Conservation (phyloP, 805 yeast species). For the Candida coleopterorum region DNA sequence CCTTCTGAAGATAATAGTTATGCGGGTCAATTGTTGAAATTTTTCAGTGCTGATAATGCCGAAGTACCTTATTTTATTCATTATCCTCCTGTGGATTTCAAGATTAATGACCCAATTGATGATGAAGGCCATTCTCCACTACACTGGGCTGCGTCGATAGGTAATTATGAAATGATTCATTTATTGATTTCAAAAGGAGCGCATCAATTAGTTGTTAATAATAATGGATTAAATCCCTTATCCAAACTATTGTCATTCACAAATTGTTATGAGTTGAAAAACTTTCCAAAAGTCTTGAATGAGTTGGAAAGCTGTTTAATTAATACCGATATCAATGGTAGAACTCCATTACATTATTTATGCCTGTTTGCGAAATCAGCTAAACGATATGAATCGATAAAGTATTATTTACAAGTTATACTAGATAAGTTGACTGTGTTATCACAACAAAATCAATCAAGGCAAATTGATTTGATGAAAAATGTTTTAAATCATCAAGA, state of each 20-base stretch:
- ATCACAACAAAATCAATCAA: constrained; percentile 28
- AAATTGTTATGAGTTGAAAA: constrained; percentile 75
- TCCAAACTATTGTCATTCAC: constrained; percentile 83
- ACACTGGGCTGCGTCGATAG: constrained; percentile 98
- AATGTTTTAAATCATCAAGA: constrained; percentile 74
- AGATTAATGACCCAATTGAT: constrained; percentile 76
- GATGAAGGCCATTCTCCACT: constrained; percentile 92
- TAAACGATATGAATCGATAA: constrained; percentile 70
- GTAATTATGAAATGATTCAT: constrained; percentile 72
- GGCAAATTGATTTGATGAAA: constrained; percentile 56
- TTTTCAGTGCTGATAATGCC: constrained; percentile 40
- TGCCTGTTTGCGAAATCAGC: constrained; percentile 64
- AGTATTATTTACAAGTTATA: constrained; percentile 75
- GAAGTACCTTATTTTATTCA: constrained; percentile 60
- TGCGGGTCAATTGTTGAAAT: constrained; percentile 35
- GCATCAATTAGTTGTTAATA: constrained; percentile 47
- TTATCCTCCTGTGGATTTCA: constrained; percentile 60
- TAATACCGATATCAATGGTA: constrained; percentile 65
- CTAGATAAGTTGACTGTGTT: constrained; percentile 63
- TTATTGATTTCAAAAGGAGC: constrained; percentile 75
- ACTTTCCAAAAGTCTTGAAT: constrained; percentile 76
- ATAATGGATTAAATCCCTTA: constrained; percentile 78
- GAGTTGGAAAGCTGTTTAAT: constrained; percentile 72
- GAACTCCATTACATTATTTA: constrained; percentile 84
- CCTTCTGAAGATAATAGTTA: constrained; percentile 38